Evolutionary conservation across 805 yeast species (phyloP).

Genomic region (Candida railenensis): DNA sequence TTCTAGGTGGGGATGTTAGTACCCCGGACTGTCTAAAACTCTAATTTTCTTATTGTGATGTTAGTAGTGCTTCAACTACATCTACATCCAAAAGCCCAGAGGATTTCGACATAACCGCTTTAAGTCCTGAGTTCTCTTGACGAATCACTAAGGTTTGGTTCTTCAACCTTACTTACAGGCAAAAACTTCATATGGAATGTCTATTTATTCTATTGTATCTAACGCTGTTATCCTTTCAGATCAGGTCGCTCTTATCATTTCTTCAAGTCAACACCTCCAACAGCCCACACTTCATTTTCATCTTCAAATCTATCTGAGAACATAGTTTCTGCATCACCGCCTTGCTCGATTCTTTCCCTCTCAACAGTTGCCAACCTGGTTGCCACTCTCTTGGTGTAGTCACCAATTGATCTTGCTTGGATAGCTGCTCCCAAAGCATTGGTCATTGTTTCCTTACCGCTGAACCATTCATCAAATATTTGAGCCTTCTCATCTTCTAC

Average conservation of each 20-base stretch:
- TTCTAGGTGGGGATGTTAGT: too few species aligned
- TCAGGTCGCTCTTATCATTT: background rate
- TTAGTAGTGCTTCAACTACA: too few species aligned
- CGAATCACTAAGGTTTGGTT: too few species aligned
- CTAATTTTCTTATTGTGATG: too few species aligned
- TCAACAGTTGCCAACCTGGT: conserved; percentile 80
- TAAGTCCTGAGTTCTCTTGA: too few species aligned
- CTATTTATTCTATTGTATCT: too few species aligned
- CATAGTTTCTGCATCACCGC: conserved; percentile 86
- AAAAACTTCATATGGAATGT: too few species aligned
- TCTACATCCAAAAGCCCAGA: too few species aligned
- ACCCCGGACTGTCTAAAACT: too few species aligned
- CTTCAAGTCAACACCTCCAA: conserved; percentile 62
- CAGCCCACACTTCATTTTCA: conserved; percentile 84
- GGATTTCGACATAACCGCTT: too few species aligned
- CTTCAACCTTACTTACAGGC: too few species aligned
- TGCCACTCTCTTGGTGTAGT: conserved; percentile 90
- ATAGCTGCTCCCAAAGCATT: conserved; percentile 47
- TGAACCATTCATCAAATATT: conserved; percentile 67
- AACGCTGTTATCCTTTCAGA: too few species aligned
- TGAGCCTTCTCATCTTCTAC: conserved; percentile 61
- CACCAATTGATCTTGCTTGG: conserved; percentile 75
- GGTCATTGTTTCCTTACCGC: conserved; percentile 34
- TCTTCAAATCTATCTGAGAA: conserved; percentile 85
- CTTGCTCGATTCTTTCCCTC: conserved; percentile 82